Evolutionary conservation across 192 early-diverging fungal species (phyloP).

Genomic region (Coemansia sp.): DNA sequence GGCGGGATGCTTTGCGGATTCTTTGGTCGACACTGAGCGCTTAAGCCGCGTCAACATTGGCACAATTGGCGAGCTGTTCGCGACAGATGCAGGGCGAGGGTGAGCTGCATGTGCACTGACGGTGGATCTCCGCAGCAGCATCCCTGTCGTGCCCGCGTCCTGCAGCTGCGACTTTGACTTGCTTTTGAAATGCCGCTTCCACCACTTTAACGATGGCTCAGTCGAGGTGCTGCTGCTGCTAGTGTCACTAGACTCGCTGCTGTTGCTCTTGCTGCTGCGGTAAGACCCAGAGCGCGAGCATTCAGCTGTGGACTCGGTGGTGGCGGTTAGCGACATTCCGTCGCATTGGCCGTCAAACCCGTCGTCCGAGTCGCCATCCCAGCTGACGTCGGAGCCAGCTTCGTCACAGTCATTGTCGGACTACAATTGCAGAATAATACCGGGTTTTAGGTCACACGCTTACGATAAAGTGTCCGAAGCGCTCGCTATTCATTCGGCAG

Average conservation of each 20-base stretch:
- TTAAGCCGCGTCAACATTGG: constrained; percentile 37
- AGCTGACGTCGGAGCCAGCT: constrained; percentile 19
- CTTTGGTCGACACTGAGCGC: constrained; percentile 31
- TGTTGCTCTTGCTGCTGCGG: constrained; percentile 29
- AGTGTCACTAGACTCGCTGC: constrained; percentile 27
- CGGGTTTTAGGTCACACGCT: not conserved
- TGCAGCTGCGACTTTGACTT: constrained; percentile 3
- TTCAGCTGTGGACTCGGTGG: constrained; percentile 30
- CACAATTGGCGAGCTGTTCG: not conserved
- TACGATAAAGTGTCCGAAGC: not conserved
- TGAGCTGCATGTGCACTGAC: not conserved
- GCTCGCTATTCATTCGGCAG: not conserved
- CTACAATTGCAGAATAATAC: not conserved
- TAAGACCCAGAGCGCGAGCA: constrained; percentile 43
- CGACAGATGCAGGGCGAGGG: not conserved
- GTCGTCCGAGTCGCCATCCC: constrained; percentile 21
- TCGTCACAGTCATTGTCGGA: not conserved
- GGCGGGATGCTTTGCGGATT: not conserved
- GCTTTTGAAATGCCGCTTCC: constrained; percentile 29
- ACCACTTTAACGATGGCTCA: constrained; percentile 40
- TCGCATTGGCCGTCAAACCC: constrained; percentile 43
- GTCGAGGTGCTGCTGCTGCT: constrained; percentile 25
- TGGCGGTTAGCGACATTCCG: constrained; percentile 9
- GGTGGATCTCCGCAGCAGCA: constrained; percentile 10
- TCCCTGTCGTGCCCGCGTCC: not conserved